A percentile compares a stretch with the other conserved stretches of the same genome.
Conservation (phyloP, 352 stramenopile genomes). For the Thalassiosira allenii region DNA sequence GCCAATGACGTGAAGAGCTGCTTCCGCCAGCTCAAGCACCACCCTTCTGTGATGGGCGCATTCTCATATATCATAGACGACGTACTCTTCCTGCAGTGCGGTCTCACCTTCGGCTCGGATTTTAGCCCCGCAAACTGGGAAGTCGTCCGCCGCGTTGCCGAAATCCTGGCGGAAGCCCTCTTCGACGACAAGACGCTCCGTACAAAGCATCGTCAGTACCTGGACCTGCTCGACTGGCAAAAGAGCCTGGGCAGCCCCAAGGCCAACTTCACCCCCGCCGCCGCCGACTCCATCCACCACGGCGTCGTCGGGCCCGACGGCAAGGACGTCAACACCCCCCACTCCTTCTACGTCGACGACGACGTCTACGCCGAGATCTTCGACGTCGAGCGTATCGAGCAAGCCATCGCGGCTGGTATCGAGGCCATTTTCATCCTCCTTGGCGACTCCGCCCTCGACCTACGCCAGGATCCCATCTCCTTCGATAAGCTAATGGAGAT, state of each 20-base stretch:
- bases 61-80: not conserved
- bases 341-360: conserved; percentile 39
- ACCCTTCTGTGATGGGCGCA: conserved; percentile 8
- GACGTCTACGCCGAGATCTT: conserved; percentile 38
- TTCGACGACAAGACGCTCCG: conserved; percentile 15
- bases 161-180: conserved; percentile 23
- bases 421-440: conserved; percentile 49
- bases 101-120: conserved; percentile 27
- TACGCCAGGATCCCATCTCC: conserved; percentile 28
- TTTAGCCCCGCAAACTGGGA: conserved; percentile 34
- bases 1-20: conserved; percentile 28
- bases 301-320: conserved; percentile 16
- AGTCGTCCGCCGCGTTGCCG: not conserved
- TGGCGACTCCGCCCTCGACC: conserved; percentile 7
- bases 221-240: conserved; percentile 28
- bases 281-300: not conserved
- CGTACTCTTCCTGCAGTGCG: not conserved
- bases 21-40: conserved; percentile 44
- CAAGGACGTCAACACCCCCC: conserved; percentile 14
- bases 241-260: not conserved
- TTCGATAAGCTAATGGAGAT: conserved; percentile 44
- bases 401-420: conserved; percentile 26
- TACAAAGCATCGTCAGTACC: conserved; percentile 33
- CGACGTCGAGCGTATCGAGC: conserved; percentile 19
- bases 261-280: not conserved